Percentiles rank a stretch among this genome's conserved stretches.
These are phyloP conservation scores for Hyaloscypha finlandica DNA, from an alignment of 495 filamentous ascomycete genomes.

Conservation along the genomic window DNA sequence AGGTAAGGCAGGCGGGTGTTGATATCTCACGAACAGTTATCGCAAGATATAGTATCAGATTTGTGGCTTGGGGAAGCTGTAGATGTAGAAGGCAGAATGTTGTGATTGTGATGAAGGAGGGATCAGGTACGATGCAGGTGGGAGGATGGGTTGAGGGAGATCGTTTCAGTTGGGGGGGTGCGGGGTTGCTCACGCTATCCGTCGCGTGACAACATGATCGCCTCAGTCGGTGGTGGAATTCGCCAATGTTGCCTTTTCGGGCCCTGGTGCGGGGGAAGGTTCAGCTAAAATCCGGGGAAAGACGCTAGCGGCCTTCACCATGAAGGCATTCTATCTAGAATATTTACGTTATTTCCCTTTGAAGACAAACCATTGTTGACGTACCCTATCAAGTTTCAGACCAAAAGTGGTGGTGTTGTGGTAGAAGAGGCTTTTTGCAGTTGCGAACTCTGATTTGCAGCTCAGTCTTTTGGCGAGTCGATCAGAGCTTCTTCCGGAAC, in stretches of 20 bases:
- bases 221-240: not conserved
- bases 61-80: not conserved
- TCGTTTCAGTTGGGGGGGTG: constrained; percentile 13
- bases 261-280: constrained; percentile 1
- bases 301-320: not conserved
- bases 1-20: constrained; percentile 7
- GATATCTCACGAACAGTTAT: constrained; percentile 4
- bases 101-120: constrained; percentile 14
- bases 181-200: constrained; percentile 18
- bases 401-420: not conserved
- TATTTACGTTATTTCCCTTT: not conserved
- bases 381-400: not conserved
- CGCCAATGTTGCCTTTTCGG: not conserved
- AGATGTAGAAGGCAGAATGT: constrained; percentile 3
- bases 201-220: constrained; percentile 7
- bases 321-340: not conserved
- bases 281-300: not conserved
- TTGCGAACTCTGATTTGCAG: not conserved
- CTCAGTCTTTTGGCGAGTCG: too few species aligned
- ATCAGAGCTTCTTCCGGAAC: too few species aligned
- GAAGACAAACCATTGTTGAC: not conserved
- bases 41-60: constrained; percentile 2
- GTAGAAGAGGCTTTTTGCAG: not conserved
- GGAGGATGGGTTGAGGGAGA: not conserved
- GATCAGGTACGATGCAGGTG: constrained; percentile 35